Base-by-base conservation (phyloP, 169 alveolate species). In the Sarcocystis neurona region DNA sequence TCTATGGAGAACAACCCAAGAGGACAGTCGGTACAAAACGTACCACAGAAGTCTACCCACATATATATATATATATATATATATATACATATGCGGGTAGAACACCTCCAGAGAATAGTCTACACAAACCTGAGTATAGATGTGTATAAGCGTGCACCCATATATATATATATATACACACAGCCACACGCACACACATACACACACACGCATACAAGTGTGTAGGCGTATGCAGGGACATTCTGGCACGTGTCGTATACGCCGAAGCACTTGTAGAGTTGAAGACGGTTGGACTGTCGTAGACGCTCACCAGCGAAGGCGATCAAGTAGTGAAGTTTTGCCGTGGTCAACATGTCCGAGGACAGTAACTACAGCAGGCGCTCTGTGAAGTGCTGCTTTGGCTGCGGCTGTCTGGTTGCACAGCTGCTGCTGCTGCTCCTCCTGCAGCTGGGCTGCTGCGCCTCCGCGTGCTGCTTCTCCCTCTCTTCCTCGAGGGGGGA, bases 301-400 rank as follows among this genome's bases (percentile, higher is more conserved):
- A 20, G 63, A 20, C 63, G 88, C 89, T 0, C 95, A 92, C 79
- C 94, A 92, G 63, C 98, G 89, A 37, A 96, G 91, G 66, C 94
- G 92, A 88, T 97, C 98, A 30, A 97, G 91, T 12, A 97, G 93
- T 37, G 97, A 95, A 6, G 98, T 97, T 88, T 97, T 97, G 46
- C 98, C 98, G 70, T 96, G 98, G 88, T 97, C 98, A 58, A 68
- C 89, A 53, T 84, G 89, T n/a, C 89, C 89, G 12, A 77, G 85
- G 6, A 53, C 72, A 15, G 88, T 77, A 1, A 79, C 50, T 10
- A 79, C 88, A 56, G 88, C 77, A 6, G 77, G 88, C 12, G 72
- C 88, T 20, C 78, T 18, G 56, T 56, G 12, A 12, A 23, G 43
- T 18, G 77, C 77, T 63, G 77, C 41, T n/a, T 12, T 39, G 20